phyloP scores from a whole-genome alignment of 805 yeast genomes.

The Metschnikowia rubicola region DNA sequence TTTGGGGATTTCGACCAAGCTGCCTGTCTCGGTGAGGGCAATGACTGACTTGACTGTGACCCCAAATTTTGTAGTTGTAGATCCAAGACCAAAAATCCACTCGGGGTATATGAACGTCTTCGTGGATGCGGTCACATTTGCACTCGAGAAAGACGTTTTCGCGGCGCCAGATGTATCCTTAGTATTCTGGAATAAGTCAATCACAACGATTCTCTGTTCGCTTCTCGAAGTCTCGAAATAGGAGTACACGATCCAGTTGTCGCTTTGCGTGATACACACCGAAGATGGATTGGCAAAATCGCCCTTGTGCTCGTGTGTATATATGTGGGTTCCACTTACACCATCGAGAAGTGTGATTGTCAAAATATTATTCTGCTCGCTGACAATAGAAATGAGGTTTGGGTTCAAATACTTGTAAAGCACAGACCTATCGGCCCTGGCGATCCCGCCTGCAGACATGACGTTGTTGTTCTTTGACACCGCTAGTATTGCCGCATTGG shows the following conservation, averaged over 20 bases:
- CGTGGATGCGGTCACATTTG: slow-evolving; percentile 46
- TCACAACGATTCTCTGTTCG: slow-evolving; percentile 56
- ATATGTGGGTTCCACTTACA: slow-evolving; percentile 62
- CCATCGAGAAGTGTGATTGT: slow-evolving; percentile 59
- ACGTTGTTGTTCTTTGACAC: slow-evolving; percentile 22
- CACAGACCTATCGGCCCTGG: slow-evolving; percentile 66
- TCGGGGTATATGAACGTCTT: slow-evolving; percentile 66
- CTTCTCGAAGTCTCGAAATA: slow-evolving; percentile 48
- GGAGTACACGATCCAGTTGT: slow-evolving; percentile 77
- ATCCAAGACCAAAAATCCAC: slow-evolving; percentile 46
- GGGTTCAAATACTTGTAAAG: slow-evolving; percentile 83
- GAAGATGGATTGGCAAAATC: slow-evolving; percentile 37
- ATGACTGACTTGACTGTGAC: slow-evolving; percentile 67
- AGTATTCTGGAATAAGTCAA: slow-evolving; percentile 67
- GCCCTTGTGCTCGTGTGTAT: slow-evolving; percentile 36
- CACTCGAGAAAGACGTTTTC: slow-evolving; percentile 33
- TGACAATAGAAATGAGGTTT: slow-evolving; percentile 52
- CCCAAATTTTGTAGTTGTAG: slow-evolving; percentile 61
- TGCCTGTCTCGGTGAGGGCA: slow-evolving; percentile 56
- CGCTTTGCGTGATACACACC: slow-evolving; percentile 63
- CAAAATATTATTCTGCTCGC: slow-evolving; percentile 29
- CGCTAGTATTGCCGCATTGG: slow-evolving; percentile 18
- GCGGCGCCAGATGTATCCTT: slow-evolving; percentile 22
- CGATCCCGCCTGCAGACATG: slow-evolving; percentile 58
- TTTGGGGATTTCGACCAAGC: slow-evolving; percentile 69